phyloP scores from a whole-genome alignment of 2,329 filamentous ascomycete species.

The Ustulina deusta region DNA sequence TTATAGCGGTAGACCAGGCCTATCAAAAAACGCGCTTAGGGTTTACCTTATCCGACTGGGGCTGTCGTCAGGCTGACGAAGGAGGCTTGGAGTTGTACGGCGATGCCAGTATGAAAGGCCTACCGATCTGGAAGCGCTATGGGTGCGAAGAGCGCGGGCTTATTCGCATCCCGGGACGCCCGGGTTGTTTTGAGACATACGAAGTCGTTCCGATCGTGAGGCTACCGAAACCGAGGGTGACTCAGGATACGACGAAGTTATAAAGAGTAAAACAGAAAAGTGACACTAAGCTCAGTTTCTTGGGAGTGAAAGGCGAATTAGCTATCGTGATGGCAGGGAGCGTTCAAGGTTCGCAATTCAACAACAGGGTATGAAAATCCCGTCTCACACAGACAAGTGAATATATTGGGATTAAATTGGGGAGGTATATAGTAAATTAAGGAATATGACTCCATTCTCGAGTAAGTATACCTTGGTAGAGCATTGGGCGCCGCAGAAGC shows the following conservation, averaged over 20 bases:
- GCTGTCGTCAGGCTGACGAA: constrained; percentile 24
- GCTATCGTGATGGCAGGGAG: no score
- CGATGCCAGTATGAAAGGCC: constrained; percentile 33
- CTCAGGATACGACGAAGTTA: constrained; percentile 1
- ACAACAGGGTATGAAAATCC: no score
- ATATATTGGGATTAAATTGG: no score
- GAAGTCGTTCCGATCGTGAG: constrained; percentile 10
- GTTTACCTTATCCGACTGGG: constrained; percentile 28
- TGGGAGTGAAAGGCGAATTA: no score
- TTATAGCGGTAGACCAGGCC: constrained; percentile 28
- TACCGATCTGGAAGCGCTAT: constrained; percentile 35
- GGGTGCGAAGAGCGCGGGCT: constrained; percentile 17
- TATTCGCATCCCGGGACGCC: background rate
- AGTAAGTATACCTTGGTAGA: no score
- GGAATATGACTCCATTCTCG: no score
- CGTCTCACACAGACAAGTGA: no score
- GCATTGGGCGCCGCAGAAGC: no score
- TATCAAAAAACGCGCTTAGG: constrained; percentile 32
- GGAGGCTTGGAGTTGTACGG: constrained; percentile 30
- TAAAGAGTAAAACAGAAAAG: background rate
- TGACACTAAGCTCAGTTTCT: background rate
- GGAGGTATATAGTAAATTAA: no score
- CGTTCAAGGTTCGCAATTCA: no score
- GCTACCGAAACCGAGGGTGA: background rate
- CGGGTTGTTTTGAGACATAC: constrained; percentile 17